These are phyloP conservation scores for Phytophthora ramorum DNA, from an alignment of 352 stramenopile species.

Conservation along the genomic window DNA sequence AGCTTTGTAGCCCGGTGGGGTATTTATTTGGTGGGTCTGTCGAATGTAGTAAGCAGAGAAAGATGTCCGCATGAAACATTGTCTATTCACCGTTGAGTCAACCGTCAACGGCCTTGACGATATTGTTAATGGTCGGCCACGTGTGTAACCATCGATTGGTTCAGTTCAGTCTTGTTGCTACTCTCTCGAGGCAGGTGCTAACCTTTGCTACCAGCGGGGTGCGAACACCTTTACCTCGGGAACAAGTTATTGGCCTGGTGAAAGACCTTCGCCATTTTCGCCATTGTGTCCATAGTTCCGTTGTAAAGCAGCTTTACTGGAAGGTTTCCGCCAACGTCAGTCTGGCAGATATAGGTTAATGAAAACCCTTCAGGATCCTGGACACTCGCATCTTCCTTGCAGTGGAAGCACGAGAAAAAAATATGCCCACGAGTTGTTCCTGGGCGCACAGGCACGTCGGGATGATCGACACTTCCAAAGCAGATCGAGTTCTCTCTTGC, in stretches of 20 bases:
- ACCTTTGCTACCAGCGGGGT: background rate
- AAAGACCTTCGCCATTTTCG: conserved; percentile 66
- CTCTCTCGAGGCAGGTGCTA: background rate
- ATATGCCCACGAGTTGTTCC: conserved; percentile 46
- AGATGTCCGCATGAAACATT: conserved; percentile 5
- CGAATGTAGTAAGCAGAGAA: conserved; percentile 4
- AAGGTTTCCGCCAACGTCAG: conserved; percentile 58
- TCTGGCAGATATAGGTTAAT: conserved; percentile 61
- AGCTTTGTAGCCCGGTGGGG: conserved; percentile 11
- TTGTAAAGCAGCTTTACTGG: conserved; percentile 60
- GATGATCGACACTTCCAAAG: conserved; percentile 55
- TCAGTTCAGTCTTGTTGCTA: conserved; percentile 6
- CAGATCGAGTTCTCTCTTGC: conserved; percentile 33
- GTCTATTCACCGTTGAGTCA: conserved; percentile 3
- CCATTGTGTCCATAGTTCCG: conserved; percentile 67
- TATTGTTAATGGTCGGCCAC: background rate
- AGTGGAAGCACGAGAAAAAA: conserved; percentile 55
- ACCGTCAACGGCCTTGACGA: background rate
- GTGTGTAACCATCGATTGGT: background rate
- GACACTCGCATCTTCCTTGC: conserved; percentile 31
- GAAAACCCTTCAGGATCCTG: conserved; percentile 41
- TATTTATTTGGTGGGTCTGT: conserved; percentile 35
- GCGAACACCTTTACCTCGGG: conserved; percentile 12
- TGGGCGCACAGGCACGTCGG: conserved; percentile 40
- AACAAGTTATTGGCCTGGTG: conserved; percentile 50